Base-by-base conservation (phyloP, 768 basidiomycete species). In the Serendipita sp. region DNA sequence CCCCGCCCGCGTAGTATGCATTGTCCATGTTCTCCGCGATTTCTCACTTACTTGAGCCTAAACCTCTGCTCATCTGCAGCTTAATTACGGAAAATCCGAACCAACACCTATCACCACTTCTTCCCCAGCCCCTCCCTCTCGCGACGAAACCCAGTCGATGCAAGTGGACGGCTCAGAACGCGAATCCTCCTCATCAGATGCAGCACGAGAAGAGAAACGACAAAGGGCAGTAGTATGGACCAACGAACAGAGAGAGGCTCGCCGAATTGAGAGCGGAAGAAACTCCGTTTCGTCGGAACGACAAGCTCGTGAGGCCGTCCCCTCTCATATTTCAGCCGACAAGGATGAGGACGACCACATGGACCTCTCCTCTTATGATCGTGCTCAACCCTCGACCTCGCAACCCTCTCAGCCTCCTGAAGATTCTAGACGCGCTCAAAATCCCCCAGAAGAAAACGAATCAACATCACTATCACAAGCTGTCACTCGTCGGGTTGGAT, bases 401-500 rank as follows among this genome's bases (percentile, higher is more conserved):
- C 9, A 24, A 22, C n/a, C 26, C 20, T 9, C 24, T 11, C 53
- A 58, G 33, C 26, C 26, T 4, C 22, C 53, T n/a, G 53, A 58
- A 24, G n/a, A 31, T 4, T 58, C 24, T 11, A 33, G 24, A n/a
- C 22, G n/a, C 11, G 31, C 53, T 34, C 24, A 11, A 22, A 58
- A 58, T 1, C 17, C 31, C 9, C 31, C 53, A 60, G 30, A 60
- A 20, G 42, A 61, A 38, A 5, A 5, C 60, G 33, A 28, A 24
- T 26, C 42, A 64, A 60, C 42, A 38, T 48, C 61, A n/a, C n/a
- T n/a, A n/a, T 62, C 56, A 14, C 61, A 63, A 66, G 41, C 66
- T 85, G 81, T 88, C 9, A 81, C 79, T 0, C 81, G 81, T 53
- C 79, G 90, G n/a, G 86, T 86, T 71, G 77, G 87, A 43, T 91